A percentile compares a stretch with the other conserved stretches of the same genome.
Conservation (phyloP, 345 rosid species). For the Camelina laxa region DNA sequence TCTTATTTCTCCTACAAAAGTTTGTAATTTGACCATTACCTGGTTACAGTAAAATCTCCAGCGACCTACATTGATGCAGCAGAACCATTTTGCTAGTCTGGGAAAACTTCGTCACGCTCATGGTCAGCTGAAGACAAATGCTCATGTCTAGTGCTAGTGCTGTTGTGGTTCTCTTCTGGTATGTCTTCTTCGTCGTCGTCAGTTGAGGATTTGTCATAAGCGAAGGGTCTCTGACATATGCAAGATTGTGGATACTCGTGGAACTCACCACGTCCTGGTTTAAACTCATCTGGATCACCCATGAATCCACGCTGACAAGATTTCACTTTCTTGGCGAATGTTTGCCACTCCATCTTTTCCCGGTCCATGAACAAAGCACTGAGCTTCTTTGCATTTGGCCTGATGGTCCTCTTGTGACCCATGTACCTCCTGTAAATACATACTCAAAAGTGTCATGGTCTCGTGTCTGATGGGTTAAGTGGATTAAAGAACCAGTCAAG, state of each 20-base stretch:
- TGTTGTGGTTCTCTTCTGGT: slow-evolving; percentile 38
- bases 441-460: slow-evolving; percentile 20
- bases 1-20: not conserved
- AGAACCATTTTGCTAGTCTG: slow-evolving; percentile 42
- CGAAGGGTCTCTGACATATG: slow-evolving; percentile 67
- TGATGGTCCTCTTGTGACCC: slow-evolving; percentile 95
- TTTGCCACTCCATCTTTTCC: slow-evolving; percentile 74
- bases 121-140: slow-evolving; percentile 35
- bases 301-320: slow-evolving; percentile 90
- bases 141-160: slow-evolving; percentile 36
- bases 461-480: slow-evolving; percentile 4
- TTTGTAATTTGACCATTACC: slow-evolving; percentile 27
- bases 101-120: slow-evolving; percentile 47
- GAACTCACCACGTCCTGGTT: slow-evolving; percentile 87
- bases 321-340: slow-evolving; percentile 84
- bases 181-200: slow-evolving; percentile 42
- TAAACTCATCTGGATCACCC: slow-evolving; percentile 96
- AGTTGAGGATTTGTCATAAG: slow-evolving; percentile 38
- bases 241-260: slow-evolving; percentile 88
- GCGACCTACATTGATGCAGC: slow-evolving; percentile 27
- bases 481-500: not conserved
- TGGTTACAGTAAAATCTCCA: slow-evolving; percentile 35
- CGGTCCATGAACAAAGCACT: slow-evolving; percentile 75
- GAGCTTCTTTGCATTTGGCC: slow-evolving; percentile 91
- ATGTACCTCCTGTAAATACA: slow-evolving; percentile 73